Evolutionary conservation across 345 rosid species (phyloP).

Genomic region (Durio zibethinus): DNA sequence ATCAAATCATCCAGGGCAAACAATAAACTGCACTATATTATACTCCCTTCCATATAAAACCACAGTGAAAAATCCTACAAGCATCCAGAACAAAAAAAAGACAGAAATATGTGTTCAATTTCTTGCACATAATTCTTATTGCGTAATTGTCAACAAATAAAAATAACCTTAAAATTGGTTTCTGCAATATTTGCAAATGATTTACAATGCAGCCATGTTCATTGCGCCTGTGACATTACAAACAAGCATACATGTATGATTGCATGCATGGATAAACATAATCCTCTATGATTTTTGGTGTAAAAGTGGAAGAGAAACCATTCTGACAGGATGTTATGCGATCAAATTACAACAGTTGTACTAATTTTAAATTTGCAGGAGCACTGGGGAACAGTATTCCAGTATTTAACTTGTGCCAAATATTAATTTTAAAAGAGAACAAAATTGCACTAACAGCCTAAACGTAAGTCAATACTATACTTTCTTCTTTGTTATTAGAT

Average conservation of each 20-base stretch:
- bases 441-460: not conserved
- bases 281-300: not conserved
- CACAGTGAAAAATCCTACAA: not conserved
- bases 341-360: not conserved
- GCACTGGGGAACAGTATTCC: not conserved
- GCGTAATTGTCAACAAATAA: not conserved
- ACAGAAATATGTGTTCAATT: not conserved
- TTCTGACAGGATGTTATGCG: not conserved
- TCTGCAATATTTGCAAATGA: not conserved
- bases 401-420: not conserved
- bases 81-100: not conserved
- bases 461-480: not conserved
- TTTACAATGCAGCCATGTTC: not conserved
- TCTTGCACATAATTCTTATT: not conserved
- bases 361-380: not conserved
- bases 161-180: not conserved
- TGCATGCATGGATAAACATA: not conserved
- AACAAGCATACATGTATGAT: not conserved
- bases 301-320: not conserved
- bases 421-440: not conserved
- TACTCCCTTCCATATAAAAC: not conserved
- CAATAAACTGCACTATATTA: not conserved
- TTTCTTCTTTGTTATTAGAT: too few relatives aligned
- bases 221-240: not conserved
- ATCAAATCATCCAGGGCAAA: not conserved